A percentile compares a stretch with the other conserved stretches of the same genome.
Conservation (phyloP, 805 yeast species). For the Saccharomycopsis lassenensis region DNA sequence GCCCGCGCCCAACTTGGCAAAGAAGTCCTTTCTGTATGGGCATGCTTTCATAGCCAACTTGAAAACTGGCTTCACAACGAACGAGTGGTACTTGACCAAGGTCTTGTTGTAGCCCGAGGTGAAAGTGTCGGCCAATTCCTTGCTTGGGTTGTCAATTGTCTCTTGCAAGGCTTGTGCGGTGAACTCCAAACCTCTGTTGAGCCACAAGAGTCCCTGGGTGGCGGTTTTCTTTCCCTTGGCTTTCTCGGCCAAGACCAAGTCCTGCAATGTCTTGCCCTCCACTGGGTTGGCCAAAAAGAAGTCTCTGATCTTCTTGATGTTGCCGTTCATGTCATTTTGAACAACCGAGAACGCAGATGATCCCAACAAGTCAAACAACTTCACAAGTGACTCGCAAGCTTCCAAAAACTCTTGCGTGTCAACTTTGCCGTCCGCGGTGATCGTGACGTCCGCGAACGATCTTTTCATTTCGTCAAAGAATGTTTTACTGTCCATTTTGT, state of each 20-base stretch:
- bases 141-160: slow-evolving; percentile 48
- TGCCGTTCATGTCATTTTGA: slow-evolving; percentile 81
- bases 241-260: slow-evolving; percentile 62
- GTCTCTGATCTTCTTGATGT: slow-evolving; percentile 63
- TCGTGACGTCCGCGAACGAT: slow-evolving; percentile 67
- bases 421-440: slow-evolving; percentile 46
- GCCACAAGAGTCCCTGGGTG: slow-evolving; percentile 86
- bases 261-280: slow-evolving; percentile 60
- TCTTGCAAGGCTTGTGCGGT: slow-evolving; percentile 86
- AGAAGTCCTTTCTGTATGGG: slow-evolving; percentile 82
- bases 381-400: slow-evolving; percentile 76
- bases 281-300: slow-evolving; percentile 57
- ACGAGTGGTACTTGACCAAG: slow-evolving; percentile 67
- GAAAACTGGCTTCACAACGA: slow-evolving; percentile 77
- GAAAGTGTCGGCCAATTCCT: slow-evolving; percentile 66
- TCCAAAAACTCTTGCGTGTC: slow-evolving; percentile 67
- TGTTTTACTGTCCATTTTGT: slow-evolving; percentile 51
- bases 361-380: slow-evolving; percentile 74
- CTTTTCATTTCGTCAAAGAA: slow-evolving; percentile 71
- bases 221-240: slow-evolving; percentile 62
- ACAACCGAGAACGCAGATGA: slow-evolving; percentile 79
- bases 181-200: slow-evolving; percentile 74
- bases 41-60: slow-evolving; percentile 93
- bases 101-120: slow-evolving; percentile 79
- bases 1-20: slow-evolving; percentile 73